These are phyloP conservation scores for Rhizopus sp. DNA, from an alignment of 371 early-diverging fungal genomes.

Conservation along the genomic window DNA sequence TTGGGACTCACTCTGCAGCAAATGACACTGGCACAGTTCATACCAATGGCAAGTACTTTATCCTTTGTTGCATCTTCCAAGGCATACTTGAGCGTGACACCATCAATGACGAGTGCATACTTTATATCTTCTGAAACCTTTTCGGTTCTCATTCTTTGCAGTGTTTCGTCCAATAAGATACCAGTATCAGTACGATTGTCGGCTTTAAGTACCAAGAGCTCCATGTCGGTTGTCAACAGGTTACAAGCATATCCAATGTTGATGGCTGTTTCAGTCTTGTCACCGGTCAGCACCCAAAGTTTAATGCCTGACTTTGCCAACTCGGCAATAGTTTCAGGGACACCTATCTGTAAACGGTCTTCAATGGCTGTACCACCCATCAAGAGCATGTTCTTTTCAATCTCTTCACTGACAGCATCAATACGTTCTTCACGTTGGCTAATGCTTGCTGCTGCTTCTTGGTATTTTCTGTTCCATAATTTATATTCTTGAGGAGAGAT, in stretches of 20 bases:
- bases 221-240: slow-evolving; percentile 68
- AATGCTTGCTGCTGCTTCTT: slow-evolving; percentile 66
- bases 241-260: slow-evolving; percentile 84
- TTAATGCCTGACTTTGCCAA: slow-evolving; percentile 85
- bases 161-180: slow-evolving; percentile 64
- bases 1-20: slow-evolving; percentile 91
- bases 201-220: slow-evolving; percentile 67
- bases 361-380: slow-evolving; percentile 93
- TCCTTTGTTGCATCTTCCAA: slow-evolving; percentile 60
- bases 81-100: slow-evolving; percentile 81
- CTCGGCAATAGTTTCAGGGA: slow-evolving; percentile 79
- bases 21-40: slow-evolving; percentile 74
- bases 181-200: slow-evolving; percentile 57
- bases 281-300: slow-evolving; percentile 96
- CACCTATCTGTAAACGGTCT: slow-evolving; percentile 90
- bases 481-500: slow-evolving; percentile 73
- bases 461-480: slow-evolving; percentile 59
- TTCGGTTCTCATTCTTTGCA: slow-evolving; percentile 63
- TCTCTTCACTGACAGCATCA: slow-evolving; percentile 69
- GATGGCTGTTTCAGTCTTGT: slow-evolving; percentile 88
- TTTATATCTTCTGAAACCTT: slow-evolving; percentile 39
- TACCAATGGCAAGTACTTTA: slow-evolving; percentile 67
- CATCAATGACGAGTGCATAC: slow-evolving; percentile 90
- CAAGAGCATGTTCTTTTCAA: slow-evolving; percentile 72
- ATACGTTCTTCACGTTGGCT: slow-evolving; percentile 74